phyloP scores from a whole-genome alignment of 805 yeast species.

The Yarrowia phangngaensis region DNA sequence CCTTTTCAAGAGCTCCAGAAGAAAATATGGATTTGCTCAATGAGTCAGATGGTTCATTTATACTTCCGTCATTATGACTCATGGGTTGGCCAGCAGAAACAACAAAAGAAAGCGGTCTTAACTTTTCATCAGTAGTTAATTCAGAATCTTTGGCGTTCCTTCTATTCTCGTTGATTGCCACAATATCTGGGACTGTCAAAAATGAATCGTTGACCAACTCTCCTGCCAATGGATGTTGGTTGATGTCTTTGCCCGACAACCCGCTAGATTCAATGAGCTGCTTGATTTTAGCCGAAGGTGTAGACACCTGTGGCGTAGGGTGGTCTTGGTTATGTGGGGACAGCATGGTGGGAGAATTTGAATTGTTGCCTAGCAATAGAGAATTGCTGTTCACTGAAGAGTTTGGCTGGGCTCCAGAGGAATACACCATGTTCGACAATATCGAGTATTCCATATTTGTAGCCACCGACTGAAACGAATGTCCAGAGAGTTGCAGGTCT shows the following conservation, averaged over 20 bases:
- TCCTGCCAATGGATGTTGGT: conserved; percentile 1
- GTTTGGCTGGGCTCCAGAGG: conserved; percentile 1
- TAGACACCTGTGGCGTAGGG: conserved; percentile 6
- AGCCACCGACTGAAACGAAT: conserved; percentile 38
- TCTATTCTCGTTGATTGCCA: conserved; percentile 3
- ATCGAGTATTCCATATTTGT: conserved; percentile 41
- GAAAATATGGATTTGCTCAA: conserved; percentile 17
- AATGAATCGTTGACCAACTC: conserved; percentile 10
- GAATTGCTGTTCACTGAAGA: conserved; percentile 16
- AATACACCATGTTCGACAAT: conserved; percentile 37
- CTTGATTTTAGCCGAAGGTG: conserved; percentile 12
- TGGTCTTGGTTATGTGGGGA: conserved; percentile 22
- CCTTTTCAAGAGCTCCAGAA: conserved; percentile 5
- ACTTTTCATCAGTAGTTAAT: conserved; percentile 10
- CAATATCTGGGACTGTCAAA: conserved; percentile 11
- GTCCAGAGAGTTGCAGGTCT: conserved; percentile 18
- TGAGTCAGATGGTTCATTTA: conserved; percentile 12
- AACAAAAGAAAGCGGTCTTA: conserved; percentile 3
- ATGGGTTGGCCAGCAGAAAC: conserved; percentile 8
- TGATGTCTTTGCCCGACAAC: conserved; percentile 3
- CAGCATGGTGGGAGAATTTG: conserved; percentile 3
- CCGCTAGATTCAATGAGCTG: conserved; percentile 20
- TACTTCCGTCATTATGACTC: conserved; percentile 14
- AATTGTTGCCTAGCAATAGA: conserved; percentile 14
- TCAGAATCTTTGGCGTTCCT: conserved; percentile 4